Conservation (phyloP, 306 rosid genomes). For the Glycine latifolia region DNA sequence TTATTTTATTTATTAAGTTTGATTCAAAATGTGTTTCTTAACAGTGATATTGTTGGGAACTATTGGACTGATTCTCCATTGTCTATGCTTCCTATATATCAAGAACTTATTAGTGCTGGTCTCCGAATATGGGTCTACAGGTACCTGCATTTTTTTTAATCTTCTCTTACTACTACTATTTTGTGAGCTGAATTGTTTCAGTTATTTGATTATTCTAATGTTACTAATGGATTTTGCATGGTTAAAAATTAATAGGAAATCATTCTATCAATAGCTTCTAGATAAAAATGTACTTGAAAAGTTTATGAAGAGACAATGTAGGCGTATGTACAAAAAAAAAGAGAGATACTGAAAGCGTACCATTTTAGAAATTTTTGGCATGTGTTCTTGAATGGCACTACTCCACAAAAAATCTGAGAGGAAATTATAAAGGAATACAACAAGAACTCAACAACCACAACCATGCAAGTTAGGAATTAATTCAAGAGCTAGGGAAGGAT, state of each 20-base stretch:
- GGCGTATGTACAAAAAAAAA: too few relatives aligned
- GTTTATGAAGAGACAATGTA: not conserved
- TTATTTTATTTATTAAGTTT: slow-evolving; percentile 16
- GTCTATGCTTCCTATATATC: slow-evolving; percentile 94
- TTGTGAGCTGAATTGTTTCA: slow-evolving; percentile 18
- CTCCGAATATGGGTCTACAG: slow-evolving; percentile 90
- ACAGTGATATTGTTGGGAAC: slow-evolving; percentile 77
- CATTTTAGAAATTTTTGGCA: not conserved
- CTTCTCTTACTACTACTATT: slow-evolving; percentile 8
- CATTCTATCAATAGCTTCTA: not conserved
- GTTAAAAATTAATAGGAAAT: not conserved
- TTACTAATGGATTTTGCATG: slow-evolving; percentile 4
- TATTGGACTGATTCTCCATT: slow-evolving; percentile 91
- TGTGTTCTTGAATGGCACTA: not conserved
- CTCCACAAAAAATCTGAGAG: not conserved
- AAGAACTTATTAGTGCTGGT: slow-evolving; percentile 79
- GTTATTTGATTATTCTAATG: slow-evolving; percentile 14
- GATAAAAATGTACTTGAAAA: not conserved
- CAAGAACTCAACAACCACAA: not conserved
- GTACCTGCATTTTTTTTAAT: slow-evolving; percentile 48
- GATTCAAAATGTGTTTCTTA: slow-evolving; percentile 29
- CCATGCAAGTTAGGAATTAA: slow-evolving; percentile 18
- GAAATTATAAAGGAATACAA: slow-evolving; percentile 4
- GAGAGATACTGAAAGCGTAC: not conserved
- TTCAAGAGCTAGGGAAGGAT: not conserved